Conservation (phyloP, 805 yeast species). For the Nakazawaea pomicola region DNA sequence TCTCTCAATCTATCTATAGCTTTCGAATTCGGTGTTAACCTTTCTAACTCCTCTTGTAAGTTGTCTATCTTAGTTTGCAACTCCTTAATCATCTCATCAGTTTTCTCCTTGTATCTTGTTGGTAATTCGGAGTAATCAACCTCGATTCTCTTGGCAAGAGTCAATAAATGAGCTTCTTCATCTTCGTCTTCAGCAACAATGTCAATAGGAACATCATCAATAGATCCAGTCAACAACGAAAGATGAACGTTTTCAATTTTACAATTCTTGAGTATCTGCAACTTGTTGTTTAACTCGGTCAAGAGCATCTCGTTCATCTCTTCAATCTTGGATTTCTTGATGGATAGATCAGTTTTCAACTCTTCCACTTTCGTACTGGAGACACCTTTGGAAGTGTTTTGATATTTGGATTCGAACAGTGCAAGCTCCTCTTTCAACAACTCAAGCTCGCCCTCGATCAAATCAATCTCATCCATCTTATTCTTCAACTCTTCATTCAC, state of each 20-base stretch:
- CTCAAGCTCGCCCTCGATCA: slow-evolving; percentile 36
- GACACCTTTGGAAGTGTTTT: neutral
- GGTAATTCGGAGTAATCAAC: slow-evolving; percentile 49
- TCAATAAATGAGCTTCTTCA: slow-evolving; percentile 21
- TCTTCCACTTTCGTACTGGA: slow-evolving; percentile 18
- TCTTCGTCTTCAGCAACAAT: slow-evolving; percentile 34
- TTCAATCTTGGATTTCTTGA: slow-evolving; percentile 29
- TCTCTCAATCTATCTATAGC: slow-evolving; percentile 74
- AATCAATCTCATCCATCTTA: slow-evolving; percentile 29
- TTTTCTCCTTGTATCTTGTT: slow-evolving; percentile 34
- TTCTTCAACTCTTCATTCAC: slow-evolving; percentile 28
- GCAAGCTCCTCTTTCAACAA: slow-evolving; percentile 30
- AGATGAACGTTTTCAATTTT: slow-evolving; percentile 64
- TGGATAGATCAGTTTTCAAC: slow-evolving; percentile 26
- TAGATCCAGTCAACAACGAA: slow-evolving; percentile 57
- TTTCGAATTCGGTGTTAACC: slow-evolving; percentile 73
- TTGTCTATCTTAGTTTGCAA: slow-evolving; percentile 34
- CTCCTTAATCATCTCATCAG: slow-evolving; percentile 24
- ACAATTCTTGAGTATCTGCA: slow-evolving; percentile 61
- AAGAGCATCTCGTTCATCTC: slow-evolving; percentile 49
- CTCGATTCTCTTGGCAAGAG: slow-evolving; percentile 41
- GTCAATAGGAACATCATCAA: slow-evolving; percentile 59
- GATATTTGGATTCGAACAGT: slow-evolving; percentile 22
- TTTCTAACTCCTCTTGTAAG: slow-evolving; percentile 31
- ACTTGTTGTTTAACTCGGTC: slow-evolving; percentile 48